Evolutionary conservation across 2,329 filamentous ascomycete species (phyloP).

Genomic region (Pseudovirgaria hyperparasitica): DNA sequence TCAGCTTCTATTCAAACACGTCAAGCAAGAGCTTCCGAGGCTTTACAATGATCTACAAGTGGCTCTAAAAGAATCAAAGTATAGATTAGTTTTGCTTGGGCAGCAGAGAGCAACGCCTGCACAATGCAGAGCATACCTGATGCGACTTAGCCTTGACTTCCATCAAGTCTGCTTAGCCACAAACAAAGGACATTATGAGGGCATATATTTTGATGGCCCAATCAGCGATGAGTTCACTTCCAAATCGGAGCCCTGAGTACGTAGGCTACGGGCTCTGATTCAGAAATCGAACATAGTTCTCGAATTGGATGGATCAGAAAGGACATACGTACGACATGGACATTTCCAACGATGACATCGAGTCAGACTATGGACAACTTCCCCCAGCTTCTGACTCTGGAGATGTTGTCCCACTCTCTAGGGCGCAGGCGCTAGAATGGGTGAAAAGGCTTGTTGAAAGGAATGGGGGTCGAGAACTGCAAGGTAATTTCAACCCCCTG

Average conservation of each 20-base stretch:
- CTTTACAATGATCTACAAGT: slow-evolving; percentile 10
- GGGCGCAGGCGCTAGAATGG: too few relatives aligned
- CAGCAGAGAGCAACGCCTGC: slow-evolving; percentile 9
- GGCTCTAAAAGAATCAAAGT: slow-evolving; percentile 7
- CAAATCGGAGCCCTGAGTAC: too few relatives aligned
- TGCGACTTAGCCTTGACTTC: slow-evolving; percentile 14
- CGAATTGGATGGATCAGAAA: slow-evolving; percentile 13
- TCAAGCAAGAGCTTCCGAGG: slow-evolving; percentile 15
- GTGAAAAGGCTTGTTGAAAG: too few relatives aligned
- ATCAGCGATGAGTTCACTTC: too few relatives aligned
- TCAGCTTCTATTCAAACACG: slow-evolving; percentile 18
- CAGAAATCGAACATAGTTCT: slow-evolving; percentile 17
- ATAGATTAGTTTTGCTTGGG: slow-evolving; percentile 10
- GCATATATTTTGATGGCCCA: too few relatives aligned
- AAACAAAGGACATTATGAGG: slow-evolving; percentile 20
- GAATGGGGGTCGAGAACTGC: too few relatives aligned
- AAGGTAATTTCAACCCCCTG: slow-evolving; percentile 10
- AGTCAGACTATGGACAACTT: too few relatives aligned
- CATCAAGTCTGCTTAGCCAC: slow-evolving; percentile 17
- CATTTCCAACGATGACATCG: too few relatives aligned
- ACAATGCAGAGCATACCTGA: slow-evolving; percentile 14
- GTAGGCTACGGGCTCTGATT: slow-evolving; percentile 12
- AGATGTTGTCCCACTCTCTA: too few relatives aligned
- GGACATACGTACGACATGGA: slow-evolving; percentile 14
- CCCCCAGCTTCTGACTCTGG: too few relatives aligned